Evolutionary conservation across 768 basidiomycete species (phyloP), one percentile per base, ranked within the genome.

Genomic region (Suillus paluster): DNA sequence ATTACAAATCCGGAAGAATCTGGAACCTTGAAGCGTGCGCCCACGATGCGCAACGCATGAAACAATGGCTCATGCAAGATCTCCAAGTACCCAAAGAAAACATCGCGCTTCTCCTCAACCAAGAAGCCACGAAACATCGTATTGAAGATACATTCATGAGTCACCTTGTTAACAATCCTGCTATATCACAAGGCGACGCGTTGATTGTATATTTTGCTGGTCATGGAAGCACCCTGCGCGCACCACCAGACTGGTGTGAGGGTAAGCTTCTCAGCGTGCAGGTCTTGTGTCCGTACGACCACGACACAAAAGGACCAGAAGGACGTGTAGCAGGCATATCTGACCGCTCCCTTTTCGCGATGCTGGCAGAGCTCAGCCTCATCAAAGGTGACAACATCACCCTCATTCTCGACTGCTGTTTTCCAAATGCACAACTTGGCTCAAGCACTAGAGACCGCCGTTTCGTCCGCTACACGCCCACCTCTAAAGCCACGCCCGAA

Each of bases 151-250:
- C 72, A 0, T 87, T 91, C 66, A 82, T 83, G 79, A 75, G 76
- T 5, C 89, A 90, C 66, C 79, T 91, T 41, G 77, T 86, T 64
- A 84, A 86, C 70, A 90, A 91, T 67, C 75, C 82, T 9, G 74
- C 73, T 33, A 87, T 91, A 57, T 80, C 83, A 53, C 75, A 71
- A 27, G 89, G 85, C 25, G 89, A 90, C 62, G 85, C 89, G 36
- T 80, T 91, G 44, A 65, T 91, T 64, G 71, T 91, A 55, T 91
- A 88, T 67, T 91, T 89, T 68, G 87, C 90, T 41, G 90, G 89
- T n/a, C 88, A 90, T 69, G 89, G 89, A 27, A 87, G 86, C 68
- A 79, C 73, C 58, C 69, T 87, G 46, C 71, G 77, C 15, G 82
- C 86, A n/a, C 88, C 88, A 55, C 71, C 74, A 39, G 84, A 80